Evolutionary conservation across 192 early-diverging fungal genomes (phyloP).

Genomic region (Linnemannia schmuckeri): DNA sequence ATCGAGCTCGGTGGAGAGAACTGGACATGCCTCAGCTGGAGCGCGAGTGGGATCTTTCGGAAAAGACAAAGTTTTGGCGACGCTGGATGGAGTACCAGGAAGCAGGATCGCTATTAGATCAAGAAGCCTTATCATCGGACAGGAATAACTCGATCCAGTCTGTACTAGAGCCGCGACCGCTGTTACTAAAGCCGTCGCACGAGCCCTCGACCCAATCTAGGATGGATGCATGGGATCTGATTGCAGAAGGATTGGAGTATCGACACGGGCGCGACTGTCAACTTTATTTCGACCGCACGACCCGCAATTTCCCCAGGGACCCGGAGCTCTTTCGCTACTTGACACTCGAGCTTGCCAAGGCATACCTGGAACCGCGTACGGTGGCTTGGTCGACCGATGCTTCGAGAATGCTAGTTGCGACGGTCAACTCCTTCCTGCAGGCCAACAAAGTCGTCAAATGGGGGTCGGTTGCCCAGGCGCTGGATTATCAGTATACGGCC

Average conservation of each 20-base stretch:
- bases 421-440: constrained; percentile 24
- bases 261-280: constrained; percentile 46
- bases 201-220: neutral
- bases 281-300: constrained; percentile 28
- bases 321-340: constrained; percentile 26
- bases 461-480: constrained; percentile 20
- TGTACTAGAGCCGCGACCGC: neutral
- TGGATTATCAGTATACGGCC: constrained; percentile 18
- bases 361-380: constrained; percentile 12
- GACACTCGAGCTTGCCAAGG: constrained; percentile 17
- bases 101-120: constrained; percentile 11
- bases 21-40: constrained; percentile 44
- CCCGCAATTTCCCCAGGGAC: constrained; percentile 24
- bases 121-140: neutral
- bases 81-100: constrained; percentile 32
- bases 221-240: constrained; percentile 33
- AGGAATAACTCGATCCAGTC: neutral
- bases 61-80: constrained; percentile 47
- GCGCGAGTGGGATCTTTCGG: constrained; percentile 40
- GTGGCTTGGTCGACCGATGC: constrained; percentile 20
- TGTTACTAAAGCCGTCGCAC: neutral
- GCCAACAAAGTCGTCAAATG: constrained; percentile 13
- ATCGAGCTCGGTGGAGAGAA: constrained; percentile 30
- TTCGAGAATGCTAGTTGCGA: constrained; percentile 17
- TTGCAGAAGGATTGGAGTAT: constrained; percentile 51